Base-by-base conservation (phyloP, 2,329 filamentous ascomycete species). In the Pseudogymnoascus sp. region DNA sequence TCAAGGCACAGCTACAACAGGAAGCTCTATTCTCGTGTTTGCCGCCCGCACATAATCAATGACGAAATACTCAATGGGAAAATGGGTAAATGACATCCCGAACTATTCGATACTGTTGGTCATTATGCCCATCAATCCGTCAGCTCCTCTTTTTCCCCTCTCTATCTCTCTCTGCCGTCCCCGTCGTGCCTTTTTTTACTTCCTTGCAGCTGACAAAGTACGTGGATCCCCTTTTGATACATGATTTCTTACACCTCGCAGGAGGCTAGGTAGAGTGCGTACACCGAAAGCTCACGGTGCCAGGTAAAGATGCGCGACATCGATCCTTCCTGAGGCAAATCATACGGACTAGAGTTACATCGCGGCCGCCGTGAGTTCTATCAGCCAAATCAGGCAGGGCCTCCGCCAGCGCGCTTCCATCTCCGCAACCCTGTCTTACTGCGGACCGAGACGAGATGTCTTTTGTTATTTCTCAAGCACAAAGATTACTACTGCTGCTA, bases 41-140 rank as follows among this genome's bases (percentile, higher is more conserved):
- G 45, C 23, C 45, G 45, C 45, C n/a, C n/a, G n/a, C n/a, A n/a
- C 45, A 52, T n/a, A 52, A 52, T 52, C 45, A 30, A 52, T 52
- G 45, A 52, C 45, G 45, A 26, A 28, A 52, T 52, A 30, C 45
- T 19, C 9, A 52, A 52, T 21, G 37, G 10, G 37, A 18, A 35
- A 35, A 35, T 35, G 33, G 12, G 33, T 13, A 26, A 12, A 45
- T 15, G 13, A 48, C 26, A 52, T 52, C 19, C n/a, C 6, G 45
- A 52, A 30, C 15, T 6, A 10, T 23, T 23, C 38, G 10, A 41
- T 41, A 6, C 18, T 6, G 15, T 13, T 19, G 18, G n/a, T 21
- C n/a, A 10, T 3, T 2, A 21, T 41, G 19, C 6, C 41, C 41
- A 52, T 52, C 41, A 28, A 8, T 52, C 41, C 41, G 45, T 30